Conservation (phyloP, 495 filamentous ascomycete species). For the Tuber calosporum region DNA sequence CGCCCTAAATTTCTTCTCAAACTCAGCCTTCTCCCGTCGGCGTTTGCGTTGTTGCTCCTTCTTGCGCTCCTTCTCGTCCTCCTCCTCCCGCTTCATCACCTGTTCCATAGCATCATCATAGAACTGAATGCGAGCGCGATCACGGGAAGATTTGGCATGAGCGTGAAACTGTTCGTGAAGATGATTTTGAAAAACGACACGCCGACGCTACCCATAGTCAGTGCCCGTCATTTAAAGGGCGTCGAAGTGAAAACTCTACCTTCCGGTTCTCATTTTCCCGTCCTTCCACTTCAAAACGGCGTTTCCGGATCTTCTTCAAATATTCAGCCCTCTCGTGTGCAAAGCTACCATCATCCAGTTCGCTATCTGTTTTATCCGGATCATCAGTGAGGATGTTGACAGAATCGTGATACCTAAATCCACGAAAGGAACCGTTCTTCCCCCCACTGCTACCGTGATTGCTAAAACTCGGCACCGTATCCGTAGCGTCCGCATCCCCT, state of each 20-base stretch:
- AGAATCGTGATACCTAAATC: constrained; percentile 42
- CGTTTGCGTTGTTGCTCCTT: constrained; percentile 99
- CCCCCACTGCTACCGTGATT: constrained; percentile 21
- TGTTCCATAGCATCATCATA: constrained; percentile 68
- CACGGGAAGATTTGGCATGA: constrained; percentile 50
- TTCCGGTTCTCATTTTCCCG: constrained; percentile 56
- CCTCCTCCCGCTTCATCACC: constrained; percentile 80
- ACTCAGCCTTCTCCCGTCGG: constrained; percentile 89
- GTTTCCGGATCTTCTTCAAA: constrained; percentile 47
- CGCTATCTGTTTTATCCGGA: constrained; percentile 39
- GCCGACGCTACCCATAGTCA: constrained; percentile 46
- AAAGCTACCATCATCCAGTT: constrained; percentile 40
- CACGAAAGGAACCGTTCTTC: constrained; percentile 39
- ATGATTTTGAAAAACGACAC: constrained; percentile 47
- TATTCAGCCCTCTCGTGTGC: constrained; percentile 31
- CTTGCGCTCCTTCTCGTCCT: constrained; percentile 96
- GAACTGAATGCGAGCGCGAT: constrained; percentile 52
- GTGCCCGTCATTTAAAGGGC: constrained; percentile 29
- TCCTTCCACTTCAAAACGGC: constrained; percentile 54
- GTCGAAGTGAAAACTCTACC: constrained; percentile 43
- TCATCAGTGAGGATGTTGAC: constrained; percentile 39
- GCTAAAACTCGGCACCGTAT: constrained; percentile 30
- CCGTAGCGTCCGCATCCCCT: constrained; percentile 29
- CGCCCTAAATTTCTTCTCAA: constrained; percentile 77
- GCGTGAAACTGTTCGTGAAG: constrained; percentile 51